phyloP scores from a whole-genome alignment of 306 rosid genomes.

The Acmispon strigosus region DNA sequence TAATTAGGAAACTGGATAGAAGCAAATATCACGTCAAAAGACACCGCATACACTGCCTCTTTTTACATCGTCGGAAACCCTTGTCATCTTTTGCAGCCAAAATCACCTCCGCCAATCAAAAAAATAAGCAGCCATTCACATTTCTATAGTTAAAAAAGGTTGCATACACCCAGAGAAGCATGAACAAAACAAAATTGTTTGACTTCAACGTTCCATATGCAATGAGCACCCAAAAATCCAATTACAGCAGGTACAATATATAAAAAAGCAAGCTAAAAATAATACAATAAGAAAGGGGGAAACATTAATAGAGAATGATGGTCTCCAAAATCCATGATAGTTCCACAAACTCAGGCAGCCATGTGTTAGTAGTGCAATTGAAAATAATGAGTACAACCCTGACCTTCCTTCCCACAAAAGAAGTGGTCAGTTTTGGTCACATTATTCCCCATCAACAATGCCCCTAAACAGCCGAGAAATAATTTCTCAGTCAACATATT shows the following conservation, averaged over 20 bases:
- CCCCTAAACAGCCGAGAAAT: too few relatives aligned
- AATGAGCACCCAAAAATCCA: slow-evolving; percentile 77
- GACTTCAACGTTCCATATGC: slow-evolving; percentile 72
- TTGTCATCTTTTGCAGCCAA: slow-evolving; percentile 55
- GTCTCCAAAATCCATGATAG: neutral
- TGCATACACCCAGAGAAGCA: too few relatives aligned
- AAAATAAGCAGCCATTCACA: too few relatives aligned
- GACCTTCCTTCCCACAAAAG: too few relatives aligned
- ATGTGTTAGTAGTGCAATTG: neutral
- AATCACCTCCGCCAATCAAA: slow-evolving; percentile 40
- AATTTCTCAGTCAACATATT: too few relatives aligned
- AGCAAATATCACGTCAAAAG: slow-evolving; percentile 74
- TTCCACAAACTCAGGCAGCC: neutral
- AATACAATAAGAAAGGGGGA: neutral
- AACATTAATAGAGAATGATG: neutral
- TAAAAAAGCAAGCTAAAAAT: slow-evolving; percentile 74
- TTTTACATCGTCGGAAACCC: slow-evolving; percentile 69
- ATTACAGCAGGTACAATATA: slow-evolving; percentile 76
- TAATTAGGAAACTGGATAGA: slow-evolving; percentile 85
- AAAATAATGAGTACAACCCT: too few relatives aligned
- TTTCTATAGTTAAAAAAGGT: too few relatives aligned
- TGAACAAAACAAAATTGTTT: slow-evolving; percentile 54
- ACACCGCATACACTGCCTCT: slow-evolving; percentile 68
- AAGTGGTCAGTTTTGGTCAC: too few relatives aligned
- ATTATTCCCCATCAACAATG: too few relatives aligned